These are phyloP conservation scores for Cucumis melo DNA, from an alignment of 306 rosid genomes.

Conservation along the genomic window DNA sequence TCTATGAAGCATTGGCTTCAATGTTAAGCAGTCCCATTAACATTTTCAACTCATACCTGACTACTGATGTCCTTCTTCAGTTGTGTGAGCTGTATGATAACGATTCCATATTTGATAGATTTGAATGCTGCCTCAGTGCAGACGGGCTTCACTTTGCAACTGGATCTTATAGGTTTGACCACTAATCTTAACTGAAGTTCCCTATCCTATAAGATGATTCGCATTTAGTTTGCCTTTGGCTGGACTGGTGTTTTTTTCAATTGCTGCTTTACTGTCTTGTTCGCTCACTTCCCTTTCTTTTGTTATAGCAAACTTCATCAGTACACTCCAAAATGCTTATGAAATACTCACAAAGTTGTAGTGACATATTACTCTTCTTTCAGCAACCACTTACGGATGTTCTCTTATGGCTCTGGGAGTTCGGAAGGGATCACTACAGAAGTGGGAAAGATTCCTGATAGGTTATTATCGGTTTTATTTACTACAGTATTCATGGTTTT, in stretches of 20 bases:
- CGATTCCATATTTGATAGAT: slow-evolving; percentile 55
- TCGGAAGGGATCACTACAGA: slow-evolving; percentile 37
- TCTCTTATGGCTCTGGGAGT: slow-evolving; percentile 27
- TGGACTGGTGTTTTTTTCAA: neutral
- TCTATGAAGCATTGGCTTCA: neutral
- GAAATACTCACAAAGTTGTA: neutral
- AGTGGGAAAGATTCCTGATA: slow-evolving; percentile 29
- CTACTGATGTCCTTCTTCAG: slow-evolving; percentile 22
- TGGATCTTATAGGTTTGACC: slow-evolving; percentile 50
- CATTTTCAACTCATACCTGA: neutral
- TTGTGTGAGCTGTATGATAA: slow-evolving; percentile 41
- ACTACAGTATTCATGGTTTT: neutral
- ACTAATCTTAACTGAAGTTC: neutral
- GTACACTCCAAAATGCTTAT: neutral
- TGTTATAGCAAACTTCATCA: neutral
- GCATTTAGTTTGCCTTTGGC: neutral
- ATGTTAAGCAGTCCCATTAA: neutral
- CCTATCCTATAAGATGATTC: neutral
- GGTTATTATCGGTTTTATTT: slow-evolving; percentile 8
- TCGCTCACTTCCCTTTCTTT: neutral
- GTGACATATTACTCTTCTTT: slow-evolving; percentile 14
- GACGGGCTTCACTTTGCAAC: slow-evolving; percentile 55
- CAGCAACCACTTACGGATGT: slow-evolving; percentile 45
- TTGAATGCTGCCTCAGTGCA: slow-evolving; percentile 50
- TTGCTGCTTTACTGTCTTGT: neutral